Base-by-base conservation (phyloP, 176 grass and related monocot genomes). In the Musa acuminata region DNA sequence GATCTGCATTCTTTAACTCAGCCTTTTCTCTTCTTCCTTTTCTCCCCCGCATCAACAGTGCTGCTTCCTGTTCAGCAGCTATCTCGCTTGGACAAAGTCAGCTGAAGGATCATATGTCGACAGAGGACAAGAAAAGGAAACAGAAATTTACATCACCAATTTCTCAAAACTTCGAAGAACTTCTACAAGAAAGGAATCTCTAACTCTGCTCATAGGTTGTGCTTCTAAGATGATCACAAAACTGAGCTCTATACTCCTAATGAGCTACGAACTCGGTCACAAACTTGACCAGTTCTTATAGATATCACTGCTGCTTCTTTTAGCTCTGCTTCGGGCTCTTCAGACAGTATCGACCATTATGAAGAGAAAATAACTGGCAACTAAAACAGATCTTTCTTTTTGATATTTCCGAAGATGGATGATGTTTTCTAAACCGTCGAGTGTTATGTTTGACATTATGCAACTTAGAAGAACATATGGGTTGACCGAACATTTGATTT, bases 201-300 rank as follows among this genome's bases (percentile, higher is more conserved):
- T n/a, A 84, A 99, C 91, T 55, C 91, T 94, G 76, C 96, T 99
- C 8, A 90, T 86, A 72, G 91, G 96, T 58, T 94, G 86, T 85
- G 20, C 89, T 94, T 74, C 72, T 91, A 6, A 99, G 62, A 13
- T 91, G 95, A 73, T 99, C 96, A 67, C 79, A 89, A 13, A 99
- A 65, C 76, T 95, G 91, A 52, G 50, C 88, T 91, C 88, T 94
- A 73, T 94, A 91, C 80, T 99, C 95, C 29, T 91, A 91, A 84
- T 91, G 88, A 79, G 88, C 81, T 19, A 89, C 35, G 83, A 2
- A 99, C 91, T 84, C 95, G 96, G 63, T 99, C 91, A 53, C 90
- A 90, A 9, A 71, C 74, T 91, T 77, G 83, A 91, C 95, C 96
- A 53, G 91, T 99, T 19, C 91, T 91, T 91, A 91, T 99, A 22